These are phyloP conservation scores for Lachnellula occidentalis DNA, from an alignment of 2,329 filamentous ascomycete species.

Conservation along the genomic window DNA sequence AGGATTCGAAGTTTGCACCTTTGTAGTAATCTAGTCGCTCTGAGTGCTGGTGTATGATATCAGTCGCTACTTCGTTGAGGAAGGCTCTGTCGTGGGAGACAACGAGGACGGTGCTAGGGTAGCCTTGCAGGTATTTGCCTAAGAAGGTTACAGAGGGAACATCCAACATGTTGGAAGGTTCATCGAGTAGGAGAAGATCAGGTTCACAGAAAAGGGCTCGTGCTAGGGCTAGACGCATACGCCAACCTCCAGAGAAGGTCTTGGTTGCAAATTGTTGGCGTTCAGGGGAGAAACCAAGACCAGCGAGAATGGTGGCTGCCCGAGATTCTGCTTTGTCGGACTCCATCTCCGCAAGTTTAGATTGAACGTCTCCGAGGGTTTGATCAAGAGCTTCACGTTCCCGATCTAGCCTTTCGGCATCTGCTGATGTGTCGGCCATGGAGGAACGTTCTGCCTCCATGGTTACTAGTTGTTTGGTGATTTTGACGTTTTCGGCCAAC, in stretches of 20 bases:
- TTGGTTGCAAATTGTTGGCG: constrained; percentile 89
- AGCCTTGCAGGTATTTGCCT: constrained; percentile 87
- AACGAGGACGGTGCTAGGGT: constrained; percentile 91
- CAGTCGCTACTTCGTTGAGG: constrained; percentile 97
- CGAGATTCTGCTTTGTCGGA: constrained; percentile 96
- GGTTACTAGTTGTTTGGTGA: constrained; percentile 66
- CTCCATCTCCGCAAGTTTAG: constrained; percentile 95
- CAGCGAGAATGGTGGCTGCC: constrained; percentile 91
- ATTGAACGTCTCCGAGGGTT: constrained; percentile 84
- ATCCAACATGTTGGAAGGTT: constrained; percentile 99
- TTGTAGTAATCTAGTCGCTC: constrained; percentile 98
- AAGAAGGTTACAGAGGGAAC: constrained; percentile 99
- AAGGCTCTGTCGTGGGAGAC: constrained; percentile 99
- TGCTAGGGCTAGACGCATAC: constrained; percentile 93
- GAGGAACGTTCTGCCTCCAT: constrained; percentile 72
- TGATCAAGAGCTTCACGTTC: constrained; percentile 87
- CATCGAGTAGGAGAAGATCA: constrained; percentile 90
- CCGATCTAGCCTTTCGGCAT: constrained; percentile 77
- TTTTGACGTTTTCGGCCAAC: constrained; percentile 82
- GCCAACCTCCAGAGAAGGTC: constrained; percentile 99
- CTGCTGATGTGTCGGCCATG: constrained; percentile 86
- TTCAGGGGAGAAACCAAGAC: constrained; percentile 92
- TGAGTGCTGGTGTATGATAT: constrained; percentile 98
- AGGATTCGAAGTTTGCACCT: constrained; percentile 91
- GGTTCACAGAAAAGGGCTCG: constrained; percentile 97